Evolutionary conservation across 257 asterid species (phyloP).

Genomic region (Catharanthus roseus): DNA sequence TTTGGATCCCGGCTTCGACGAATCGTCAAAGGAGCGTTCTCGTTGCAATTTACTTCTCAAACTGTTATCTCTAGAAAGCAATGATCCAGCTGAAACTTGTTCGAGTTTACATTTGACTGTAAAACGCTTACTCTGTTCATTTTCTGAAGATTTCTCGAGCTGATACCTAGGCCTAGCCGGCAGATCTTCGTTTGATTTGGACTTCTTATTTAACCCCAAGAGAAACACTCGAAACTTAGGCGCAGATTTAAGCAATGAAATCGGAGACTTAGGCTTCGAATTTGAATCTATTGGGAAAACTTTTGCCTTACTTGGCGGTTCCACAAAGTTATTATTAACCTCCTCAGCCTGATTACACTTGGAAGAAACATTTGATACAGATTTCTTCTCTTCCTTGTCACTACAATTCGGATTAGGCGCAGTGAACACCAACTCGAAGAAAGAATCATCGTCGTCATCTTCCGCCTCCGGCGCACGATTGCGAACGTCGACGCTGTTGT

Average conservation of each 20-base stretch:
- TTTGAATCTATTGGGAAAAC: constrained; percentile 17
- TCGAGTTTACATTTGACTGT: constrained; percentile 29
- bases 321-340: constrained; percentile 4
- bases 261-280: constrained; percentile 46
- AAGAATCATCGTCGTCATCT: constrained; percentile 57
- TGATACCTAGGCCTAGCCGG: constrained; percentile 15
- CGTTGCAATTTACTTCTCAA: constrained; percentile 41
- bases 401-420: constrained; percentile 35
- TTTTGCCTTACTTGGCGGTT: constrained; percentile 6
- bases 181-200: constrained; percentile 15
- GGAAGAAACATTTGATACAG: background rate
- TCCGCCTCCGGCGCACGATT: constrained; percentile 26
- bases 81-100: constrained; percentile 24
- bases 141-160: constrained; percentile 19
- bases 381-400: constrained; percentile 7
- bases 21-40: constrained; percentile 30
- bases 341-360: background rate
- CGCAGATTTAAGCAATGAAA: constrained; percentile 46
- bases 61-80: constrained; percentile 39
- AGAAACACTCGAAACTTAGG: constrained; percentile 52
- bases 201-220: constrained; percentile 39
- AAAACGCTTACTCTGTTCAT: constrained; percentile 31
- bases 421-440: constrained; percentile 58
- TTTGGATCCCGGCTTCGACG: constrained; percentile 25
- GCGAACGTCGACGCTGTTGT: constrained; percentile 14